Base-by-base conservation (phyloP, 2,329 filamentous ascomycete genomes). In the Dendrostoma leiphaemia region DNA sequence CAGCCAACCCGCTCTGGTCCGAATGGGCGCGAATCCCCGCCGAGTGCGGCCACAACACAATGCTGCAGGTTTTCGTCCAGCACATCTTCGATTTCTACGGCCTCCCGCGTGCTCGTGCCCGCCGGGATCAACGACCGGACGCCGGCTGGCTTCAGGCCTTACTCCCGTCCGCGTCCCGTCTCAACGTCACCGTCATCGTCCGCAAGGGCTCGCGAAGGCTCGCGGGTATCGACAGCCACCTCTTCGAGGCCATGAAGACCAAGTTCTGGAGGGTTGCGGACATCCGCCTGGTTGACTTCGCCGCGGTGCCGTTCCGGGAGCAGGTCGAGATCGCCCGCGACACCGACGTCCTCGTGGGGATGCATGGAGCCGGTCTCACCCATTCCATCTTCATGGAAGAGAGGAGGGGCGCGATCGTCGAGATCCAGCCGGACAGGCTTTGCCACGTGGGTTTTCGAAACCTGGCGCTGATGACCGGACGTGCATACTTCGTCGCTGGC, bases 361-460 rank as follows among this genome's bases (percentile, higher is more conserved):
- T 73, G 2, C 73, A 77, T 60, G 74, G 74, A 41, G 73, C 73
- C 0, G 74, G 71, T 1, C 62, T 76, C 15, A 72, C 73, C 4
- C 72, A 76, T 57, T 59, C 60, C 1, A 67, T 77, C 59, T 78
- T 76, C 52, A 63, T 75, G 55, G 66, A 60, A 1, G 60, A 64
- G 23, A 61, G 62, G 4, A 63, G 62, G 2, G 60, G 61, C 5
- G 67, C 65, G 15, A 59, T 77, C 5, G 69, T 77, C 4, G 74
- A 78, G 62, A 74, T 77, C 26, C 59, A 71, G 26, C 74, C 74
- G 3, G 54, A 59, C 1, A 63, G 63, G 7, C 54, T 73, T n/a
- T 57, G 63, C 17, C 63, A 70, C 53, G 67, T 65, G 56, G 71
- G 69, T 1, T 77, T 75, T 56, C 66, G 70, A 21, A 76, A 76